Evolutionary conservation across 2,329 filamentous ascomycete species (phyloP).

Genomic region (Fusarium napiforme): DNA sequence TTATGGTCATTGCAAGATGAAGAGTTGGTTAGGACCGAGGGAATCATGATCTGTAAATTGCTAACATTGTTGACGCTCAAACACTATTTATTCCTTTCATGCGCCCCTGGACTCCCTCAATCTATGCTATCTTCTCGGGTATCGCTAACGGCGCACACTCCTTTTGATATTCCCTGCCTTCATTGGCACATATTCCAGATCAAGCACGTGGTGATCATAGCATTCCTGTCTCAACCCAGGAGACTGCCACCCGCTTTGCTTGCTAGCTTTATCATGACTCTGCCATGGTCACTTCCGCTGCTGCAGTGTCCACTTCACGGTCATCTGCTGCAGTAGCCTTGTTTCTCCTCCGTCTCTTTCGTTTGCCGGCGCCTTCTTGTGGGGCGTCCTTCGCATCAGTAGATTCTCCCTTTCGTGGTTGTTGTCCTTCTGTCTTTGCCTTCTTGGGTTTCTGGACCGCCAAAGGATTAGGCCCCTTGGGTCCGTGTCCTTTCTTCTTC

Average conservation of each 20-base stretch:
- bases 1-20: background rate
- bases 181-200: slow-evolving; percentile 17
- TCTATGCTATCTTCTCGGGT: slow-evolving; percentile 34
- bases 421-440: slow-evolving; percentile 44
- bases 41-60: slow-evolving; percentile 8
- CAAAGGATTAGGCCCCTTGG: slow-evolving; percentile 77
- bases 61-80: slow-evolving; percentile 17
- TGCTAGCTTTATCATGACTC: slow-evolving; percentile 31
- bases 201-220: slow-evolving; percentile 27
- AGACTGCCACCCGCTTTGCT: slow-evolving; percentile 9
- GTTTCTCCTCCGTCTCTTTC: slow-evolving; percentile 48
- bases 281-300: slow-evolving; percentile 18
- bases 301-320: slow-evolving; percentile 16
- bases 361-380: slow-evolving; percentile 44
- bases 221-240: slow-evolving; percentile 31
- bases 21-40: background rate
- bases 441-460: slow-evolving; percentile 77
- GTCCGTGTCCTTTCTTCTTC: slow-evolving; percentile 68
- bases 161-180: slow-evolving; percentile 9
- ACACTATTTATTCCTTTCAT: slow-evolving; percentile 25
- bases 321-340: slow-evolving; percentile 38
- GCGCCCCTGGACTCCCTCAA: slow-evolving; percentile 8
- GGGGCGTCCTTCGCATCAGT: slow-evolving; percentile 39
- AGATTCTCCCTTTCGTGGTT: slow-evolving; percentile 49
- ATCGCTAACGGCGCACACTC: slow-evolving; percentile 34